Conservation (phyloP, 2,329 filamentous ascomycete genomes). For the Fusarium sp. region DNA sequence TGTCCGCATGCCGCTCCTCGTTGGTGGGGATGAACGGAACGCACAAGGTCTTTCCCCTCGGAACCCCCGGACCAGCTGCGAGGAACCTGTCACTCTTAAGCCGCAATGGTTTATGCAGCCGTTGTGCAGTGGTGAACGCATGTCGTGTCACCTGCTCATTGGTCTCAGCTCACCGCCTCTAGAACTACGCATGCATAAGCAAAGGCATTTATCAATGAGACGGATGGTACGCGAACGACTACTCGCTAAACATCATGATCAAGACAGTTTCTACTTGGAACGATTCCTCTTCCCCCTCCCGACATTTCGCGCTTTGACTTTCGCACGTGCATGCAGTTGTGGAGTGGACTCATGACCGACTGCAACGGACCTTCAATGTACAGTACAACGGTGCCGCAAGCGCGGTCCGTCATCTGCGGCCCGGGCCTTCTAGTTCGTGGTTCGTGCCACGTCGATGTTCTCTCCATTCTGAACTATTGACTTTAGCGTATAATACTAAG, state of each 20-base stretch:
- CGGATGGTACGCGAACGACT: not conserved
- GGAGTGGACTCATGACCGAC: not conserved
- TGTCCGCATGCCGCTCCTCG: not conserved
- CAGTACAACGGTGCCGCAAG: not conserved
- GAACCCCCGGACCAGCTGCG: not conserved
- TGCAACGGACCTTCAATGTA: not conserved
- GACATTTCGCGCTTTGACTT: not conserved
- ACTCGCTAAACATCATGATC: not conserved
- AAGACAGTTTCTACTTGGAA: not conserved
- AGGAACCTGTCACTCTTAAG: not conserved
- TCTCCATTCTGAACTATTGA: not conserved
- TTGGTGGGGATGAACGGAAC: not conserved
- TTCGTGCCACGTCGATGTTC: not conserved
- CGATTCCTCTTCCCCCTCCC: not conserved
- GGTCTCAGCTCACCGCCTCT: not conserved
- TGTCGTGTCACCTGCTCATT: slow-evolving; percentile 12
- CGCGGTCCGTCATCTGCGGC: not conserved
- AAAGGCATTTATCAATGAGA: not conserved
- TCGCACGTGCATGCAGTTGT: not conserved
- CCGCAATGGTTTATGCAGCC: slow-evolving; percentile 3
- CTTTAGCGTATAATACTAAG: not conserved
- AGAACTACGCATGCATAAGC: not conserved
- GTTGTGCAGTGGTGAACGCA: not conserved
- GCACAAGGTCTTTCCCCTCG: not conserved
- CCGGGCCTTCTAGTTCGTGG: slow-evolving; percentile 1